Conservation (phyloP, 108 stramenopile species). For the Tribonema minus region DNA sequence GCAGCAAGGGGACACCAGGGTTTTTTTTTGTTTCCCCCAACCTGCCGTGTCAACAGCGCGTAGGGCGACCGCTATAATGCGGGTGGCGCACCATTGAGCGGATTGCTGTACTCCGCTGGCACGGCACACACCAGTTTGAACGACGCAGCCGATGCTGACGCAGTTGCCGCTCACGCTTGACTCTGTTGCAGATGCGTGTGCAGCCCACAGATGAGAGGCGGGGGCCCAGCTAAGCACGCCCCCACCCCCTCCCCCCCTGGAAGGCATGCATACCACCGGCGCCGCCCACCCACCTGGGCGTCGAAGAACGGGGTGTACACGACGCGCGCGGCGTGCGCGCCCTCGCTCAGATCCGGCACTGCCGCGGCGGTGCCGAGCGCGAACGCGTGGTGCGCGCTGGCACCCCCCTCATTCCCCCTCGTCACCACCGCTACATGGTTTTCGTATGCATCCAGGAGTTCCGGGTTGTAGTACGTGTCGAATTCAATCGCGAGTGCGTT, state of each 20-base stretch:
- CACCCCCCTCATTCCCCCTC: neutral
- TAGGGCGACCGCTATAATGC: too few relatives aligned
- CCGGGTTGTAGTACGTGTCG: slow-evolving; percentile 61
- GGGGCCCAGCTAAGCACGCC: too few relatives aligned
- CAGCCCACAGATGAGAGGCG: too few relatives aligned
- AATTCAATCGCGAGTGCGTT: slow-evolving; percentile 65
- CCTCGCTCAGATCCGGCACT: slow-evolving; percentile 57
- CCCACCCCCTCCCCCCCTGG: too few relatives aligned
- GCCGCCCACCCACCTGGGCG: neutral
- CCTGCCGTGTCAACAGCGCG: too few relatives aligned
- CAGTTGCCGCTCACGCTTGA: neutral
- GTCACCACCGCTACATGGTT: slow-evolving; percentile 64
- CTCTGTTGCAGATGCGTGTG: neutral
- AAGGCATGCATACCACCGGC: too few relatives aligned
- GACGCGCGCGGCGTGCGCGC: slow-evolving; percentile 40
- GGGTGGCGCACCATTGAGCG: too few relatives aligned
- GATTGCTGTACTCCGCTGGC: neutral
- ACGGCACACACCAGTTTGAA: neutral
- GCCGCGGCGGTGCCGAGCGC: slow-evolving; percentile 44
- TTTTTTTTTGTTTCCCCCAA: too few relatives aligned
- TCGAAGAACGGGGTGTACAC: slow-evolving; percentile 53
- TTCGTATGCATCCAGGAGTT: slow-evolving; percentile 57
- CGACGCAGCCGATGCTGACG: neutral
- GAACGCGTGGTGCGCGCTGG: slow-evolving; percentile 39
- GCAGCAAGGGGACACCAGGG: too few relatives aligned